These are phyloP conservation scores for Pseudogymnoascus sp. DNA, from an alignment of 2,329 filamentous ascomycete species.

Conservation along the genomic window DNA sequence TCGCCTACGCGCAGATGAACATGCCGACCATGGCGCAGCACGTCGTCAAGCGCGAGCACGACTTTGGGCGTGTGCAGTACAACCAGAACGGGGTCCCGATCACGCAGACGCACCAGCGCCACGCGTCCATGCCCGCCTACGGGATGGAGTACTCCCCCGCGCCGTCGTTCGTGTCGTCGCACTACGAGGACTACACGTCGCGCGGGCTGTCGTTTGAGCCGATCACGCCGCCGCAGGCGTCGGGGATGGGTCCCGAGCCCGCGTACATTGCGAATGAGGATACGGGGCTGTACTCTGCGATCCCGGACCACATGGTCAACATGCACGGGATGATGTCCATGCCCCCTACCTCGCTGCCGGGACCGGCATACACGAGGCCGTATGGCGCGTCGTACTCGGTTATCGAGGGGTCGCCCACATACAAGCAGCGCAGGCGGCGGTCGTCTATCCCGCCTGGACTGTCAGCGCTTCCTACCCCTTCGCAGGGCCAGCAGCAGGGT, in stretches of 20 bases:
- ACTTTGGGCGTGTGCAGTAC: slow-evolving; percentile 75
- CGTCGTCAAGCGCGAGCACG: slow-evolving; percentile 80
- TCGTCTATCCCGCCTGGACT: slow-evolving; percentile 84
- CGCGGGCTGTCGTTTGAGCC: slow-evolving; percentile 94
- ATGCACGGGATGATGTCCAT: slow-evolving; percentile 88
- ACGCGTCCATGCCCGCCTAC: slow-evolving; percentile 97
- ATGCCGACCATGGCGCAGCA: slow-evolving; percentile 65
- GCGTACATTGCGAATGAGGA: slow-evolving; percentile 98
- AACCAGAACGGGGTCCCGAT: slow-evolving; percentile 87
- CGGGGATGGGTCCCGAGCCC: slow-evolving; percentile 75
- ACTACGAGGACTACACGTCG: slow-evolving; percentile 89
- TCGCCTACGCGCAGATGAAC: slow-evolving; percentile 58
- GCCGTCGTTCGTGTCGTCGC: slow-evolving; percentile 96
- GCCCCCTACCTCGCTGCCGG: slow-evolving; percentile 74
- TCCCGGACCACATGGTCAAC: slow-evolving; percentile 76
- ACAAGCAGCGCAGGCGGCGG: slow-evolving; percentile 91
- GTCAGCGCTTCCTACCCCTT: slow-evolving; percentile 58
- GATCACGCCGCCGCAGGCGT: slow-evolving; percentile 82
- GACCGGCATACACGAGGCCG: slow-evolving; percentile 64
- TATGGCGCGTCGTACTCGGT: slow-evolving; percentile 71
- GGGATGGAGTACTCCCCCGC: slow-evolving; percentile 93
- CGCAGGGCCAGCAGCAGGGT: slow-evolving; percentile 34
- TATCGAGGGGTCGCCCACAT: slow-evolving; percentile 95
- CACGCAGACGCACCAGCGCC: slow-evolving; percentile 75
- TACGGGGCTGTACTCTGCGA: slow-evolving; percentile 88